A percentile compares a stretch with the other conserved stretches of the same genome.
phyloP scores from a whole-genome alignment of 306 rosid genomes.

The Sophora flavescens region DNA sequence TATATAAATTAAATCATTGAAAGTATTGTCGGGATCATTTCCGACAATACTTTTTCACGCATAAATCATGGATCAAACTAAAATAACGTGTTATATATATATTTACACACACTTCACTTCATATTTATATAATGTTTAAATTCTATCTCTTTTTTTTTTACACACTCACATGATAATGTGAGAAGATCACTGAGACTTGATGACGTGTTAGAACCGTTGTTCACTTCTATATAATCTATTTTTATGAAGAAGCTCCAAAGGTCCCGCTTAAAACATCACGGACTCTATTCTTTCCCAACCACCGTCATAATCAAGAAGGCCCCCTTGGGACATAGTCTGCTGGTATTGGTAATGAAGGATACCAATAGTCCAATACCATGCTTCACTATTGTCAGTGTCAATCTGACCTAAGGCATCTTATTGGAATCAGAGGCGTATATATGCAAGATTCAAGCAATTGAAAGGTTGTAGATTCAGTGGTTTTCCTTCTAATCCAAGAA shows the following conservation, averaged over 20 bases:
- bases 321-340: slow-evolving; percentile 25
- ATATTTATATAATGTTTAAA: no score
- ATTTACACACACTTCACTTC: no score
- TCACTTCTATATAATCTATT: background rate
- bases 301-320: slow-evolving; percentile 13
- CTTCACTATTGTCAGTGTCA: background rate
- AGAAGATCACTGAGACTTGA: no score
- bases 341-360: background rate
- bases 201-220: no score
- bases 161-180: no score
- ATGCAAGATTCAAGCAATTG: slow-evolving; percentile 2
- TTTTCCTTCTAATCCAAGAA: background rate
- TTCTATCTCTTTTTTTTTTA: no score
- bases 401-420: background rate
- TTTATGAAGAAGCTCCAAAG: background rate
- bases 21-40: no score
- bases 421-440: background rate
- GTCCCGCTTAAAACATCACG: slow-evolving; percentile 40
- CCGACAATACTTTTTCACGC: no score
- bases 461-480: background rate
- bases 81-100: no score
- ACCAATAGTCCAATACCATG: no score
- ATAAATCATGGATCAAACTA: no score
- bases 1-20: no score
- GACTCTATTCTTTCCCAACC: slow-evolving; percentile 20